These are phyloP conservation scores for Amanita fuliginea DNA, from an alignment of 768 basidiomycete genomes.

Conservation along the genomic window DNA sequence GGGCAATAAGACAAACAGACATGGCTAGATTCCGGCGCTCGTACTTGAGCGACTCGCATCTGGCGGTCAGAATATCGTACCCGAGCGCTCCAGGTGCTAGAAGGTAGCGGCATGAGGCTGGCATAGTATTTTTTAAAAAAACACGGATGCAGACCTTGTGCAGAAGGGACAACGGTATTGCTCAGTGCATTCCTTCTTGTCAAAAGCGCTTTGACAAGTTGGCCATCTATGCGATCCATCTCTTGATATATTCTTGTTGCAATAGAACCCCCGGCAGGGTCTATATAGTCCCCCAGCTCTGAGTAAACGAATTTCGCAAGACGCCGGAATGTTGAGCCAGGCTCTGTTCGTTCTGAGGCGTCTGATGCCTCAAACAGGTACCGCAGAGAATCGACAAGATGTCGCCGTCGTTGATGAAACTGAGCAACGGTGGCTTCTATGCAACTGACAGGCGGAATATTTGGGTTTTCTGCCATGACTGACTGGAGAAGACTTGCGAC, in stretches of 20 bases:
- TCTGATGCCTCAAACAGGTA: conserved; percentile 59
- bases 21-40: conserved; percentile 61
- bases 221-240: conserved; percentile 46
- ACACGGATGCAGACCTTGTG: conserved; percentile 34
- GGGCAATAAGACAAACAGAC: conserved; percentile 51
- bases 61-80: conserved; percentile 53
- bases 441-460: conserved; percentile 41
- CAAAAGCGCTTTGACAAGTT: conserved; percentile 41
- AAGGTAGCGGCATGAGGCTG: not conserved
- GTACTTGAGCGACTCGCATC: conserved; percentile 62
- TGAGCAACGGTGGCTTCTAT: conserved; percentile 58
- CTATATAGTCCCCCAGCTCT: conserved; percentile 35
- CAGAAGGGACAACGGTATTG: conserved; percentile 45
- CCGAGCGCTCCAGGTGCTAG: conserved; percentile 44
- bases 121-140: not conserved
- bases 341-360: conserved; percentile 29
- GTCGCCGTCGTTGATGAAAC: conserved; percentile 60
- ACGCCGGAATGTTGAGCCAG: conserved; percentile 37
- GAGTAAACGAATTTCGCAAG: conserved; percentile 43
- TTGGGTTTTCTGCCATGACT: conserved; percentile 54
- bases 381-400: conserved; percentile 60
- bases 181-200: conserved; percentile 54
- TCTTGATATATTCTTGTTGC: conserved; percentile 49
- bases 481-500: conserved; percentile 58
- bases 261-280: conserved; percentile 28